Conservation (phyloP, 1,139 yeast species). For the Yamadazyma siamensis region DNA sequence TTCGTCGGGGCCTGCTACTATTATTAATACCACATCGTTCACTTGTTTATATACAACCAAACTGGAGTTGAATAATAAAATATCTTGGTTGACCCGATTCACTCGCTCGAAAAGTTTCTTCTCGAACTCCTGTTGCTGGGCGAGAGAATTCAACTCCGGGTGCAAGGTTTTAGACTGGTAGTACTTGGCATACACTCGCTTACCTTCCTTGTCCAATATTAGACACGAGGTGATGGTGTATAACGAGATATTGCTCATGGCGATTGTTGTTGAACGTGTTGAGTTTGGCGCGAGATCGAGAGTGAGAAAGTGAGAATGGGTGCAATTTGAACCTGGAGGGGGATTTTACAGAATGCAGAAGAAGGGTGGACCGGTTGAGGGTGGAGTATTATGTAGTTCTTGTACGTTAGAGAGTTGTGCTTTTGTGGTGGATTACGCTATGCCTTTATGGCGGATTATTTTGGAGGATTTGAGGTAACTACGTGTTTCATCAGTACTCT, state of each 20-base stretch:
- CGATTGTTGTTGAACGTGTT: background rate
- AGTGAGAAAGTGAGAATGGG: too few species aligned
- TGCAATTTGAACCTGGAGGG: too few species aligned
- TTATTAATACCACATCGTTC: constrained; percentile 68
- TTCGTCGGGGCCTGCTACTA: constrained; percentile 74
- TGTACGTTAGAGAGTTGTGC: too few species aligned
- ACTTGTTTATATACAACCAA: constrained; percentile 82
- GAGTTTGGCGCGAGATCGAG: too few species aligned
- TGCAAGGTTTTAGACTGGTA: constrained; percentile 37
- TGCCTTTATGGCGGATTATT: too few species aligned
- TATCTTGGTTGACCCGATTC: constrained; percentile 75
- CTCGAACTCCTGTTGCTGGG: constrained; percentile 78
- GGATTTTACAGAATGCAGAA: too few species aligned
- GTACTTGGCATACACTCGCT: constrained; percentile 81
- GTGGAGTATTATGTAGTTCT: too few species aligned
- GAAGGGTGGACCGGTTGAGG: too few species aligned
- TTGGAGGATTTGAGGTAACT: too few species aligned
- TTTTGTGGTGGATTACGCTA: too few species aligned
- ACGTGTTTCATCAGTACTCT: too few species aligned
- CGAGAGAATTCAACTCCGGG: constrained; percentile 36
- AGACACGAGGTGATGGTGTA: constrained; percentile 77
- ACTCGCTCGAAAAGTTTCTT: constrained; percentile 68
- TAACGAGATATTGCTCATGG: constrained; percentile 51
- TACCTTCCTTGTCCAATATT: constrained; percentile 79
- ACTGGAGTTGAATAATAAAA: constrained; percentile 73